phyloP scores from a whole-genome alignment of 495 filamentous ascomycete species.

The Penicillium egyptiacum region DNA sequence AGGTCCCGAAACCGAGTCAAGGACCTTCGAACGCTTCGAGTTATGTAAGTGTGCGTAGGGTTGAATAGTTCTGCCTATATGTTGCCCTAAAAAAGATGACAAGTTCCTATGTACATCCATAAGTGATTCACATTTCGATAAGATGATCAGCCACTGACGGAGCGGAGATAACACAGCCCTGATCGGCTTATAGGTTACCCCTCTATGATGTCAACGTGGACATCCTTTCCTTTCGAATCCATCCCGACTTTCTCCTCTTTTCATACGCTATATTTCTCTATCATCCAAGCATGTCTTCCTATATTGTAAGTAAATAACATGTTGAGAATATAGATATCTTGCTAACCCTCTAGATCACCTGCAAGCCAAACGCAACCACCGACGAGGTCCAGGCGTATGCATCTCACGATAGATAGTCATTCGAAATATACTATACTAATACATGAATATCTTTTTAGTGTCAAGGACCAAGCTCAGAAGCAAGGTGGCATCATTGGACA shows the following conservation, averaged over 20 bases:
- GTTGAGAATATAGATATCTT: background rate
- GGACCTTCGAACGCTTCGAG: too few species aligned
- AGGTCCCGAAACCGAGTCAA: too few species aligned
- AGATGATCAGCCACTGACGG: background rate
- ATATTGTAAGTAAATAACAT: constrained; percentile 3
- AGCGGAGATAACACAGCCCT: constrained; percentile 2
- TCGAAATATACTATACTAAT: background rate
- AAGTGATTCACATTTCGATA: too few species aligned
- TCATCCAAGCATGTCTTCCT: constrained; percentile 2
- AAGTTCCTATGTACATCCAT: too few species aligned
- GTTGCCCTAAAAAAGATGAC: too few species aligned
- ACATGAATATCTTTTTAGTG: background rate
- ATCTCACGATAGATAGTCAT: background rate
- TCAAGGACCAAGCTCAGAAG: constrained; percentile 1
- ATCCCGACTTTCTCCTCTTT: background rate
- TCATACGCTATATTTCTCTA: background rate
- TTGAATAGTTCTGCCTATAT: too few species aligned
- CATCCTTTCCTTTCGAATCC: background rate
- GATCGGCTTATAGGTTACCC: constrained; percentile 10
- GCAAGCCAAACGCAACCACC: constrained; percentile 3
- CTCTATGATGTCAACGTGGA: constrained; percentile 12
- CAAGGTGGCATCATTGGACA: constrained; percentile 7
- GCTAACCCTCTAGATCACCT: constrained; percentile 6
- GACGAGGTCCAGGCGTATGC: constrained; percentile 5
- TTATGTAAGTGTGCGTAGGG: too few species aligned